Conservation (phyloP, 108 stramenopile species). For the Stephanodiscus triporus region DNA sequence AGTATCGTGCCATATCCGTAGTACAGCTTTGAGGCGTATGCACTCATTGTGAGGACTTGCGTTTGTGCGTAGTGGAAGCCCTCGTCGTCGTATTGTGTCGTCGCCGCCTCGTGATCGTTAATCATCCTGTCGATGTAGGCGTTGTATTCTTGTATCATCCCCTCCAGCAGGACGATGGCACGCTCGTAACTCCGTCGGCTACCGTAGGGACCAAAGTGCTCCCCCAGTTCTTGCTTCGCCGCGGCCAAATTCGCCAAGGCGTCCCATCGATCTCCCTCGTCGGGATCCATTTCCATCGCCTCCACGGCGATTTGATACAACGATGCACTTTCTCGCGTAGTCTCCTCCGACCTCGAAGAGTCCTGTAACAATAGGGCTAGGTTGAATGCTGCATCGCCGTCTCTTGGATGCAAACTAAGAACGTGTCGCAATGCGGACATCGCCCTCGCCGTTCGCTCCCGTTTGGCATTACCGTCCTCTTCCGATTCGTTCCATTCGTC, state of each 20-base stretch:
- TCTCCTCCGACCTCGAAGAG: slow-evolving; percentile 26
- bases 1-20: slow-evolving; percentile 60
- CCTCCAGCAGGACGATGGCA: slow-evolving; percentile 34
- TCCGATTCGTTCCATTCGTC: slow-evolving; percentile 22
- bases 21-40: slow-evolving; percentile 57
- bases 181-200: slow-evolving; percentile 39
- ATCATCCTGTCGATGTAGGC: slow-evolving; percentile 21
- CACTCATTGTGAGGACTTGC: slow-evolving; percentile 26
- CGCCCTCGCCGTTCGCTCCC: slow-evolving; percentile 19
- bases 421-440: slow-evolving; percentile 21
- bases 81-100: slow-evolving; percentile 22
- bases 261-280: slow-evolving; percentile 46
- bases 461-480: not conserved
- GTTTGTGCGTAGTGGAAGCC: slow-evolving; percentile 7
- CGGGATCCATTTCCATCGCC: slow-evolving; percentile 7
- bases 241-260: slow-evolving; percentile 54
- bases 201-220: slow-evolving; percentile 26
- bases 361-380: slow-evolving; percentile 52
- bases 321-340: slow-evolving; percentile 39
- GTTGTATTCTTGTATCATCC: slow-evolving; percentile 31
- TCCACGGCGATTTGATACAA: slow-evolving; percentile 37
- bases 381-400: slow-evolving; percentile 56
- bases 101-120: not conserved
- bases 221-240: slow-evolving; percentile 45
- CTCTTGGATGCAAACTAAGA: slow-evolving; percentile 27